Percentiles rank a stretch among this genome's conserved stretches.
Conservation (phyloP, 257 asterid genomes). For the Scutellaria galericulata region DNA sequence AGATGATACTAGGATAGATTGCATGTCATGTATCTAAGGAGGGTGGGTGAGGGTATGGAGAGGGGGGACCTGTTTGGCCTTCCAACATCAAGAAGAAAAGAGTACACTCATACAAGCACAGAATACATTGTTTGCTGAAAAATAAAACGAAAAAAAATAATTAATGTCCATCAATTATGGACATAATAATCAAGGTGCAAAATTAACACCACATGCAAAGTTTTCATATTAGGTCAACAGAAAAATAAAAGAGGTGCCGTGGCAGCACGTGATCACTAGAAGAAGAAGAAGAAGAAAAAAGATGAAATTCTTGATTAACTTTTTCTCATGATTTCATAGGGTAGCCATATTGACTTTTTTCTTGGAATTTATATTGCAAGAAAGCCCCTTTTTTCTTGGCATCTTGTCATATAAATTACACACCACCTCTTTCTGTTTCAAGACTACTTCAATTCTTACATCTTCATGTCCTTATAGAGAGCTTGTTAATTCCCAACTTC, state of each 20-base stretch:
- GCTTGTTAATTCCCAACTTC: not conserved
- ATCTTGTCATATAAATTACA: constrained; percentile 34
- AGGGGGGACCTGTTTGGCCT: constrained; percentile 35
- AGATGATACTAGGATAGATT: constrained; percentile 42
- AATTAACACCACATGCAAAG: constrained; percentile 45
- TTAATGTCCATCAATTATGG: constrained; percentile 44
- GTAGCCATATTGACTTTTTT: constrained; percentile 34
- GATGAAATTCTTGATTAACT: constrained; percentile 16
- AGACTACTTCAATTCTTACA: constrained; percentile 27
- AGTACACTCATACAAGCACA: constrained; percentile 19
- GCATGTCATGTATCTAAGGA: constrained; percentile 8
- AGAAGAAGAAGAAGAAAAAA: constrained; percentile 8
- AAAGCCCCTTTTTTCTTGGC: constrained; percentile 35
- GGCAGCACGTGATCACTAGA: constrained; percentile 50
- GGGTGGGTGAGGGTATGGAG: not conserved
- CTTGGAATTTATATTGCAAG: constrained; percentile 29
- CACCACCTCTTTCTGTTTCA: constrained; percentile 31
- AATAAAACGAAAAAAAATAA: not conserved
- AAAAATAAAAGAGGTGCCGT: constrained; percentile 44
- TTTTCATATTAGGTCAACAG: constrained; percentile 40
- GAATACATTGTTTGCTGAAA: constrained; percentile 27
- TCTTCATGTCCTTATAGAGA: constrained; percentile 31
- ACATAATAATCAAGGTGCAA: constrained; percentile 43
- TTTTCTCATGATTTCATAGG: constrained; percentile 26
- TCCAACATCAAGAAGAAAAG: not conserved